Base-by-base conservation (phyloP, 129 eudicot species). In the Flaveria robusta region DNA sequence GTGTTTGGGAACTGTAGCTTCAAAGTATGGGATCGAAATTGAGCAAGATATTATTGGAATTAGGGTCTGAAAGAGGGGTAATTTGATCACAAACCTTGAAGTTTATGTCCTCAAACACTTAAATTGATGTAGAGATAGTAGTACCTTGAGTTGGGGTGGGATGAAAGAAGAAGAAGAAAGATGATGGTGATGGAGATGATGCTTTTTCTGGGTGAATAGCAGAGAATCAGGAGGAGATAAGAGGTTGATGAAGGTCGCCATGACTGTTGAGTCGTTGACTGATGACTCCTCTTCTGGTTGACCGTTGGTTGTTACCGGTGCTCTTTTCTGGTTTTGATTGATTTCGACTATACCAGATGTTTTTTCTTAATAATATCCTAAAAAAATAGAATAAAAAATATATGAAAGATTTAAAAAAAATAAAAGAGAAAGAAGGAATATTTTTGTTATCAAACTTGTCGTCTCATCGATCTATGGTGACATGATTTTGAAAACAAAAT, bases 221-320 rank as follows among this genome's bases (percentile, higher is more conserved):
- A 18, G 16, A 20, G 77, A 43, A 37, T 64, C 37, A 23, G 82
- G 70, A 18, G 87, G 45, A 49, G 86, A 74, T 67, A 86, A 60
- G 42, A 83, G 74, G 88, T 65, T 74, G 84, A 74, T 49, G 87
- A 84, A 79, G 78, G 85, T 84, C 41, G 88, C 70, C 93, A 80
- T 81, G 50, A 42, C 37, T 55, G 68, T 63, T 60, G n/a, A 60
- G 31, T 0, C n/a, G 68, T 74, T 68, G 62, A 51, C 76, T 50
- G 72, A 16, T 63, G 11, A 7, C 62, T 20, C 1, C 39, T 0
- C 39, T 34, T 34, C 7, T 34, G 39, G 66, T 60, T 60, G 41
- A 60, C 66, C 5, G 68, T 74, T 68, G 59, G 52, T 71, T 47
- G 71, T 18, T 62, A 10, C 6, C 49, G 52, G 73, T 41, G 60